Evolutionary conservation across 164 flowering plant genomes (phyloP).

Genomic region (Aristolochia fimbriata): DNA sequence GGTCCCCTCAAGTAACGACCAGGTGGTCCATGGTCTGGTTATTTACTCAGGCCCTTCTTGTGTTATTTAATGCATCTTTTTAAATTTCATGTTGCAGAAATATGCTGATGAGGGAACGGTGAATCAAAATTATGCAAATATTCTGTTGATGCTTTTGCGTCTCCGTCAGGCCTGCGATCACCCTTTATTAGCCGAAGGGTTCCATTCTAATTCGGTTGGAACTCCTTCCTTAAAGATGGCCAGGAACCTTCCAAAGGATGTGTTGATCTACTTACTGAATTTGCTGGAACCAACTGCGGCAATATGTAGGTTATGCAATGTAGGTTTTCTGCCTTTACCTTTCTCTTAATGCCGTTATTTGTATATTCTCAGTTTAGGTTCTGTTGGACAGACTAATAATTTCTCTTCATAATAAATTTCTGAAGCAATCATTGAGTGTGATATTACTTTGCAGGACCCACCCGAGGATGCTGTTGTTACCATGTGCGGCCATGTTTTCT

Average conservation of each 20-base stretch:
- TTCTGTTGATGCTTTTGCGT: conserved; percentile 89
- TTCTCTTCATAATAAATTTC: too few species aligned
- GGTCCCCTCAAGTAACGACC: too few species aligned
- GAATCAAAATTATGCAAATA: conserved; percentile 92
- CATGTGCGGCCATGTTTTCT: conserved; percentile 85
- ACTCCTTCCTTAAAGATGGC: conserved; percentile 57
- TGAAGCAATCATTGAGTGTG: background rate
- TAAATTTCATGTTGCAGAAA: conserved; percentile 34
- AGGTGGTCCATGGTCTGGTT: too few species aligned
- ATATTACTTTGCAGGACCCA: conserved; percentile 56
- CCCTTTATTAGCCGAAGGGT: conserved; percentile 74
- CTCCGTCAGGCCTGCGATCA: conserved; percentile 99
- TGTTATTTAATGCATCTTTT: background rate
- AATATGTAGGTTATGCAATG: conserved; percentile 85
- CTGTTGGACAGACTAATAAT: too few species aligned
- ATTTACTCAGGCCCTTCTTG: background rate
- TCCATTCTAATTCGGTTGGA: conserved; percentile 47
- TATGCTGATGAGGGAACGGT: conserved; percentile 98
- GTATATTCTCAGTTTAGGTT: background rate
- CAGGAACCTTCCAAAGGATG: conserved; percentile 64
- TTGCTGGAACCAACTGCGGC: conserved; percentile 69
- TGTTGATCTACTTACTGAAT: conserved; percentile 35
- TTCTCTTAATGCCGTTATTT: background rate
- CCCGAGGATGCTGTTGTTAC: conserved; percentile 94
- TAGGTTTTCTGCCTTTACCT: conserved; percentile 21